Percentiles rank a stretch among this genome's conserved stretches.
phyloP scores from a whole-genome alignment of 495 filamentous ascomycete genomes.

The Xylaria venustula region DNA sequence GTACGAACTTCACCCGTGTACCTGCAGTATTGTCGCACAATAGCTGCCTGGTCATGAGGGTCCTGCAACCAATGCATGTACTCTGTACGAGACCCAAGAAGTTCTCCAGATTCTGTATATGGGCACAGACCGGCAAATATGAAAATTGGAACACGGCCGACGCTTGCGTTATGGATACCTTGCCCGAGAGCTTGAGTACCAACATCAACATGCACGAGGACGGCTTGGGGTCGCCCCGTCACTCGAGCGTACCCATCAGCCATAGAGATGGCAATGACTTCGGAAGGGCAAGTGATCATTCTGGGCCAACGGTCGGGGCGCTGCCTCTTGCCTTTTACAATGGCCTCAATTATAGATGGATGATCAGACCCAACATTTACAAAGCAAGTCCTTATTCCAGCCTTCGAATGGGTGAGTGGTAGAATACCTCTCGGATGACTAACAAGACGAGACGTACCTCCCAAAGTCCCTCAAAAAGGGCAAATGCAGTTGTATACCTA shows the following conservation, averaged over 20 bases:
- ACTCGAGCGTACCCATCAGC: conserved; percentile 76
- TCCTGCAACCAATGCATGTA: conserved; percentile 86
- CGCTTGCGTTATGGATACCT: conserved; percentile 78
- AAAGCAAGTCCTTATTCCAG: conserved; percentile 70
- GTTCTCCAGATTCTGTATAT: conserved; percentile 73
- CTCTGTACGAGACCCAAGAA: conserved; percentile 69
- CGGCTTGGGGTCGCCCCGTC: conserved; percentile 68
- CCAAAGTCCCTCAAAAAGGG: conserved; percentile 78
- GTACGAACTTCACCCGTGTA: conserved; percentile 73
- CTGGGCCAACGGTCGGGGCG: conserved; percentile 53
- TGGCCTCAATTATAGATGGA: conserved; percentile 73
- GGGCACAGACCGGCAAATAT: conserved; percentile 77
- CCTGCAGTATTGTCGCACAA: conserved; percentile 73
- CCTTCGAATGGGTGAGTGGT: conserved; percentile 31
- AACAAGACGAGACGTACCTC: conserved; percentile 35
- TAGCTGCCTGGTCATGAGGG: conserved; percentile 74
- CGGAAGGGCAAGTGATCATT: conserved; percentile 76
- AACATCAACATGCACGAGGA: conserved; percentile 80
- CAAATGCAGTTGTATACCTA: conserved; percentile 69
- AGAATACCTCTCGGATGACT: neutral
- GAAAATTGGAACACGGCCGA: conserved; percentile 68
- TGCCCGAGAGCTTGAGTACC: conserved; percentile 76
- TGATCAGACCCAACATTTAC: conserved; percentile 79
- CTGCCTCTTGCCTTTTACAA: conserved; percentile 65
- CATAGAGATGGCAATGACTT: conserved; percentile 69